Evolutionary conservation across 2,329 filamentous ascomycete genomes (phyloP), one percentile per base, ranked within the genome.

Genomic region (Xylaria sp.): DNA sequence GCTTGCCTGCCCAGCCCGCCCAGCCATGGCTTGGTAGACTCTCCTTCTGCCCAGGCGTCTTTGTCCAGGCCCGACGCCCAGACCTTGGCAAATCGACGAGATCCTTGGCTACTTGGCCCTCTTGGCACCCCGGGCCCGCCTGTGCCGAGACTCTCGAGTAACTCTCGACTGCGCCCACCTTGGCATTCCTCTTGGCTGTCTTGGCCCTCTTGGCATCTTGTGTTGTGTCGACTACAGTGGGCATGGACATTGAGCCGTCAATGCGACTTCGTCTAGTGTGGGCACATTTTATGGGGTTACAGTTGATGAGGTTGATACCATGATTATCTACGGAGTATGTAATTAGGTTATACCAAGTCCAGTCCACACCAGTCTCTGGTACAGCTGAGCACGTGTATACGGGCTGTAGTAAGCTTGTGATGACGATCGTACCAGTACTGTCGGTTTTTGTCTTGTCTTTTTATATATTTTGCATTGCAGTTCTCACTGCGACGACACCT

Each of bases 131-230:
- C 61, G 65, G 69, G 65, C 69, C 61, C 71, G 70, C 67, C 67
- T 69, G 56, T 69, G 69, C 70, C 70, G 67, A 72, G 66, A 69
- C 63, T 71, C 50, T 68, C 43, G 62, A 67, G 70, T 72, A 69
- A 31, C 28, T 71, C 46, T 67, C 40, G 62, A 67, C 71, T 72
- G 70, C 70, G 69, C 70, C 69, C 62, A 70, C 70, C 59, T 69
- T 66, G 52, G 50, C 60, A 51, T 23, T 21, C 8, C 28, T 58
- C 64, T 65, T 65, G 59, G 64, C 49, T 17, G 14, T 42, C 55
- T 61, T 47, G 53, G 50, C 50, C 3, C 4, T 19, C 64, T 68
- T 68, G 63, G 64, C 68, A 63, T 17, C 54, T 11, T 54, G 38
- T 51, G 42, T 55, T 55, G 60, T 51, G 31, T 47, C 28, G 23